Percentiles rank a stretch among this genome's conserved stretches.
Evolutionary conservation across 2,329 filamentous ascomycete species (phyloP).

Genomic region (Sporothrix globosa): DNA sequence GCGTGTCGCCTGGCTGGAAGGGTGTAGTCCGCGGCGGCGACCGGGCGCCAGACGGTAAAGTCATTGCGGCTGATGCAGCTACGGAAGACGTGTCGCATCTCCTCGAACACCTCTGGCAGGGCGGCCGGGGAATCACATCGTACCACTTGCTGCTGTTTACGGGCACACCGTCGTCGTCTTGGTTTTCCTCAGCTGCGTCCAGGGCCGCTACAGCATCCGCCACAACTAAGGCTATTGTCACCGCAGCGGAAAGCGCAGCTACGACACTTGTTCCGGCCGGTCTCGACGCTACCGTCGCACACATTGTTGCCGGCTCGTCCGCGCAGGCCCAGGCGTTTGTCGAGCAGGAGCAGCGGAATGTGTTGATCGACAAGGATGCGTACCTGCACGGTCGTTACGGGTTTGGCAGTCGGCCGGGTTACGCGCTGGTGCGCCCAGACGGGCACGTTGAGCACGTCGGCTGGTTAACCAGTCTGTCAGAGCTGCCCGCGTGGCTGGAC

Average conservation of each 20-base stretch:
- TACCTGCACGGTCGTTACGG: constrained; percentile 41
- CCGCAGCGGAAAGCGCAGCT: constrained; percentile 31
- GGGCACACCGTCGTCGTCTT: neutral
- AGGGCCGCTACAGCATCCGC: neutral
- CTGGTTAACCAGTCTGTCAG: constrained; percentile 37
- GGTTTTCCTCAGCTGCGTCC: neutral
- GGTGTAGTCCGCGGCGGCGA: constrained; percentile 52
- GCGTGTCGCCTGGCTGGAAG: constrained; percentile 40
- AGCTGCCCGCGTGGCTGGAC: constrained; percentile 35
- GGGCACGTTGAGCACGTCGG: constrained; percentile 43
- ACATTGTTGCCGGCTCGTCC: constrained; percentile 25
- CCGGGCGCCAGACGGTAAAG: constrained; percentile 48
- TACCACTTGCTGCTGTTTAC: constrained; percentile 32
- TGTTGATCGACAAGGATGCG: constrained; percentile 38
- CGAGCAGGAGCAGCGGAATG: constrained; percentile 27
- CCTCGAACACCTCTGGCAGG: constrained; percentile 24
- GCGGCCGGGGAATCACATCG: constrained; percentile 30
- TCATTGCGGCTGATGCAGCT: constrained; percentile 33
- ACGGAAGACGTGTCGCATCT: constrained; percentile 2
- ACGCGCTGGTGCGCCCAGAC: constrained; percentile 43
- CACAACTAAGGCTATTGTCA: neutral
- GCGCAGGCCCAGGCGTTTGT: constrained; percentile 16
- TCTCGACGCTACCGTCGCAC: constrained; percentile 8
- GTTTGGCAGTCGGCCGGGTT: constrained; percentile 39
- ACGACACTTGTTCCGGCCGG: neutral